phyloP scores from a whole-genome alignment of 352 stramenopile genomes.

The Elongisporangium undulatum region DNA sequence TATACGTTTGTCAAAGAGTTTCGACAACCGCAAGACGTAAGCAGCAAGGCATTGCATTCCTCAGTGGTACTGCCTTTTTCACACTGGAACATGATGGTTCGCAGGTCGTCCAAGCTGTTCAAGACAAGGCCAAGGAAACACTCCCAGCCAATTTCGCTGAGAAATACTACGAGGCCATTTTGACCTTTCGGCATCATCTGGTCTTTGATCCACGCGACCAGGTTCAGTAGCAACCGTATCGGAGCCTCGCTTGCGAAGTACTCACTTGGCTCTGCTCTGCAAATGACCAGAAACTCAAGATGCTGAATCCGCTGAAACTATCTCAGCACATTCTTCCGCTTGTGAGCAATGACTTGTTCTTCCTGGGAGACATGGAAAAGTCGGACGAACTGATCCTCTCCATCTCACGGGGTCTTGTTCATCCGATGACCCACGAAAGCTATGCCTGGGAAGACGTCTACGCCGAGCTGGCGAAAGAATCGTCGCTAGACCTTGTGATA shows the following conservation, averaged over 20 bases:
- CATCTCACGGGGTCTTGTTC: conserved; percentile 56
- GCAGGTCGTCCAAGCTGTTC: conserved; percentile 42
- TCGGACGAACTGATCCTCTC: conserved; percentile 40
- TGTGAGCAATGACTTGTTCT: conserved; percentile 51
- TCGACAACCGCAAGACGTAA: conserved; percentile 45
- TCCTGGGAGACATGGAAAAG: conserved; percentile 68
- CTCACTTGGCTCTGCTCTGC: conserved; percentile 1
- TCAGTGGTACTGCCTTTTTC: not conserved
- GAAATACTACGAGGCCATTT: conserved; percentile 56
- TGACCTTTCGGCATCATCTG: conserved; percentile 88
- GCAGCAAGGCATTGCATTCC: not conserved
- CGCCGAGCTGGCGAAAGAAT: not conserved
- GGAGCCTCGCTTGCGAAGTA: conserved; percentile 3
- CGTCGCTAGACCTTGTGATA: not conserved
- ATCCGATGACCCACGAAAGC: conserved; percentile 66
- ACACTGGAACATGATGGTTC: not conserved
- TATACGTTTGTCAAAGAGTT: conserved; percentile 67
- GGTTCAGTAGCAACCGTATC: conserved; percentile 23
- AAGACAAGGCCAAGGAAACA: conserved; percentile 33
- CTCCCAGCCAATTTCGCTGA: conserved; percentile 36
- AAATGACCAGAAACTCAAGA: conserved; percentile 58
- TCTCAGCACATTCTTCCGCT: conserved; percentile 51
- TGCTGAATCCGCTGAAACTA: conserved; percentile 60
- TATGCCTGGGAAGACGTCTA: conserved; percentile 59
- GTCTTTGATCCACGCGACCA: conserved; percentile 79